Evolutionary conservation across 345 rosid species (phyloP), one percentile per base, ranked within the genome.

Genomic region (Euphorbia tirucalli): DNA sequence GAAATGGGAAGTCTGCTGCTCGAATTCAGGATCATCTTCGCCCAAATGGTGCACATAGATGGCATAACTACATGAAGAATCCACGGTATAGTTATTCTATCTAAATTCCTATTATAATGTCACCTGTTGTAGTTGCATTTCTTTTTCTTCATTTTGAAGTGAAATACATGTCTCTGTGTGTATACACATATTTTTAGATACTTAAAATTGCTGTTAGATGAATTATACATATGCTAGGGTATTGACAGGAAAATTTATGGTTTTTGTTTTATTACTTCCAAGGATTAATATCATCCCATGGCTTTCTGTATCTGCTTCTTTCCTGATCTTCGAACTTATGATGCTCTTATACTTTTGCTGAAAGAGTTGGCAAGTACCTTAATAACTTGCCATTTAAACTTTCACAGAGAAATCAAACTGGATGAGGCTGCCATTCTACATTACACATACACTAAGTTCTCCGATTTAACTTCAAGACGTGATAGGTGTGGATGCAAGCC

Each of bases 401-500:
- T 22, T 59, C 37, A 5, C 22, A 75, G 99, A 25, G 96, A 95
- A 85, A 65, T 87, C 49, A 95, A 90, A 82, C 74, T 91, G 78
- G 98, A 88, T 21, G 98, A 93, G 75, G 90, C 93, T 72, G 98
- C 96, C 18, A 85, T 95, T 73, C 85, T 95, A 84, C 93, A 95
- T 75, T 95, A 89, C 73, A 89, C 99, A 48, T 95, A 95, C 75
- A 73, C 97, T 22, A 91, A 83, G 66, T 91, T 86, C 83, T 95
- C 99, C 59, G 98, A 95, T 83, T 85, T 95, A 81, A 95, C 97
- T 67, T 91, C 99, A 79, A 89, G 99, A 78, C 93, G 90, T 75
- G 90, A 90, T 83, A 97, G 96, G 16, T 95, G 99, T 87, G 96
- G 97, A 77, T 95, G 99, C 90, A 95, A 95, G 78, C 99, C 97